These are phyloP conservation scores for Gypsophila paniculata DNA, from an alignment of 179 eudicot species.

Conservation along the genomic window DNA sequence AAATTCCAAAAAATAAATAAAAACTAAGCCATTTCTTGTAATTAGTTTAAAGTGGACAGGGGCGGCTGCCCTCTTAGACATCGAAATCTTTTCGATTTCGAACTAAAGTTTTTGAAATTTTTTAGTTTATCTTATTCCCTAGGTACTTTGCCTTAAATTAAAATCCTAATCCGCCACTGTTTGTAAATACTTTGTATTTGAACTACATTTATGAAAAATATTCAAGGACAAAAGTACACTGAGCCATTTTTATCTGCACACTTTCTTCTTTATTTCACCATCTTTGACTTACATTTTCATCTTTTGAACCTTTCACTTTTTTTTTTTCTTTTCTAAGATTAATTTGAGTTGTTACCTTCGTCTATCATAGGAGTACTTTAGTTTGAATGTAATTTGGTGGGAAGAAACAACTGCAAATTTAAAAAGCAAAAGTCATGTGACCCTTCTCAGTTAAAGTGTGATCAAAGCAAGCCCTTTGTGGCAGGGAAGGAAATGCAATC, in stretches of 20 bases:
- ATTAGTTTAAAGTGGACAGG: too few relatives aligned
- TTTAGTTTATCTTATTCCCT: too few relatives aligned
- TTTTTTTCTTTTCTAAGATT: not conserved
- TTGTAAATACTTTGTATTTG: too few relatives aligned
- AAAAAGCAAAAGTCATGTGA: slow-evolving; percentile 13
- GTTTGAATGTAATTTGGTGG: slow-evolving; percentile 17
- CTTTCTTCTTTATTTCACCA: slow-evolving; percentile 14
- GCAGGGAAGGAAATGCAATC: slow-evolving; percentile 2
- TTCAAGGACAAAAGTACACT: slow-evolving; percentile 15
- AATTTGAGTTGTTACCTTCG: slow-evolving; percentile 3
- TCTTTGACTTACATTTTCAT: slow-evolving; percentile 16
- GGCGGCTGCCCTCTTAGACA: too few relatives aligned
- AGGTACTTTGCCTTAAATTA: too few relatives aligned
- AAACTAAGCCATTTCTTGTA: too few relatives aligned
- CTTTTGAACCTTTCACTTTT: slow-evolving; percentile 8
- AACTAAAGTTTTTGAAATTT: too few relatives aligned
- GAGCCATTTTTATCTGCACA: not conserved
- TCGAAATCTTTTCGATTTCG: too few relatives aligned
- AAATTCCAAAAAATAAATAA: too few relatives aligned
- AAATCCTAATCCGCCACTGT: too few relatives aligned
- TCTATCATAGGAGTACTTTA: slow-evolving; percentile 20
- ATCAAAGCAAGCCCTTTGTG: not conserved
- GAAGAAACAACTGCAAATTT: not conserved
- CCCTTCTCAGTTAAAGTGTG: not conserved
- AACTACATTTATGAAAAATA: too few relatives aligned